Base-by-base conservation (phyloP, 2,329 filamentous ascomycete genomes). In the Xylariaceae sp. region DNA sequence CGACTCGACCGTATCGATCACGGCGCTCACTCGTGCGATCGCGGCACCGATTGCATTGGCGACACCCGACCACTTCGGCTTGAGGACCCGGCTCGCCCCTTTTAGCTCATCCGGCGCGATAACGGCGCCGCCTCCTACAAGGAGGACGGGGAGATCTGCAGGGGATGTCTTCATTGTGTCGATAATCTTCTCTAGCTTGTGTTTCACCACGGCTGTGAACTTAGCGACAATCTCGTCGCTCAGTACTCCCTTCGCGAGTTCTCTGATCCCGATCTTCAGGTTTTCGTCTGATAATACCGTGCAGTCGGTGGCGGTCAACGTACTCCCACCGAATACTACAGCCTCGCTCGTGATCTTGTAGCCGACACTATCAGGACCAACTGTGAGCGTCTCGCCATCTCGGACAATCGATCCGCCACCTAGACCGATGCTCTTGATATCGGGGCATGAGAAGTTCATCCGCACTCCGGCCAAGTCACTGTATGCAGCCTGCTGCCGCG, bases 11-110 rank as follows among this genome's bases (percentile, higher is more conserved):
- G 76, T 79, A 56, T 84, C 81, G 8, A 82, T 74, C 0, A 81
- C 78, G 1, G 80, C 79, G 56, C 82, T 85, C 2, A 88, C 83
- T 34, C 82, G 75, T 1, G 85, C 83, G 55, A 84, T 86, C 1
- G 86, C 85, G 7, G 85, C 86, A 1, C 86, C 86, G 8, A 88
- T 85, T 0, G 86, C 86, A 65, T 88, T 88, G 7, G 86, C 86
- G 1, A 88, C 83, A 3, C 79, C 79, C 2, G 83, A 81, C 74
- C 79, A 86, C 36, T 78, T 73, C 0, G 84, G 84, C 60, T 82
- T 84, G 40, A 86, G 70, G 1, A 87, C 81, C 28, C 72, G 75
- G 57, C 81, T 83, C 7, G 84, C 84, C 1, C 85, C 85, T 28
- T 74, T 73, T 0, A 88, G 73, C n/a, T 77, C 69, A 31, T 82